A percentile compares a stretch with the other conserved stretches of the same genome.
Evolutionary conservation across 1,284 basidiomycete species (phyloP).

Genomic region (Tilletia caries): DNA sequence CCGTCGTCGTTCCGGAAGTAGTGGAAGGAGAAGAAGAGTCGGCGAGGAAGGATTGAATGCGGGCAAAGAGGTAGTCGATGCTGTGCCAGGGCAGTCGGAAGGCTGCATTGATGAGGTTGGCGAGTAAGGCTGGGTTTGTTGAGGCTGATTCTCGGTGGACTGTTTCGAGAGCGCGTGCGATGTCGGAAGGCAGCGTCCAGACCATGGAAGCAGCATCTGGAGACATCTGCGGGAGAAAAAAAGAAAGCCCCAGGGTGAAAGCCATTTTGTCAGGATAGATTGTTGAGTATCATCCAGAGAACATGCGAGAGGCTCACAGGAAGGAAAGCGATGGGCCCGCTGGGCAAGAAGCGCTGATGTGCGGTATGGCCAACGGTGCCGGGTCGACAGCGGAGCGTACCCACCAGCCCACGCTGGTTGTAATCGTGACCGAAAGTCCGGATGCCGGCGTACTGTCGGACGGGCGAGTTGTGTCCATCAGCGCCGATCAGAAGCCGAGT

Average conservation of each 20-base stretch:
- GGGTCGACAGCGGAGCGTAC: slow-evolving; percentile 63
- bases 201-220: slow-evolving; percentile 79
- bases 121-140: slow-evolving; percentile 61
- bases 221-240: slow-evolving; percentile 57
- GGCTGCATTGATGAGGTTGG: slow-evolving; percentile 80
- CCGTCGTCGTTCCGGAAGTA: background rate
- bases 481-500: slow-evolving; percentile 72
- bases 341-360: slow-evolving; percentile 91
- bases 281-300: no score
- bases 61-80: slow-evolving; percentile 66
- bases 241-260: background rate
- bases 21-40: slow-evolving; percentile 53
- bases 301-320: slow-evolving; percentile 61
- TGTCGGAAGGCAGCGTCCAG: slow-evolving; percentile 81
- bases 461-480: slow-evolving; percentile 91
- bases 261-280: no score
- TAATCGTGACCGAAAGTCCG: slow-evolving; percentile 89
- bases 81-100: slow-evolving; percentile 80
- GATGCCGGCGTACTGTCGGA: slow-evolving; percentile 80
- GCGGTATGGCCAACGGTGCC: slow-evolving; percentile 60
- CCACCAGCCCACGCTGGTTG: slow-evolving; percentile 83
- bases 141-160: slow-evolving; percentile 58
- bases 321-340: slow-evolving; percentile 91
- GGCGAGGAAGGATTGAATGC: slow-evolving; percentile 62
- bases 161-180: slow-evolving; percentile 71